Percentiles rank a stretch among this genome's conserved stretches.
phyloP scores from a whole-genome alignment of 108 stramenopile genomes.

The Pseudonitzschia pungens region DNA sequence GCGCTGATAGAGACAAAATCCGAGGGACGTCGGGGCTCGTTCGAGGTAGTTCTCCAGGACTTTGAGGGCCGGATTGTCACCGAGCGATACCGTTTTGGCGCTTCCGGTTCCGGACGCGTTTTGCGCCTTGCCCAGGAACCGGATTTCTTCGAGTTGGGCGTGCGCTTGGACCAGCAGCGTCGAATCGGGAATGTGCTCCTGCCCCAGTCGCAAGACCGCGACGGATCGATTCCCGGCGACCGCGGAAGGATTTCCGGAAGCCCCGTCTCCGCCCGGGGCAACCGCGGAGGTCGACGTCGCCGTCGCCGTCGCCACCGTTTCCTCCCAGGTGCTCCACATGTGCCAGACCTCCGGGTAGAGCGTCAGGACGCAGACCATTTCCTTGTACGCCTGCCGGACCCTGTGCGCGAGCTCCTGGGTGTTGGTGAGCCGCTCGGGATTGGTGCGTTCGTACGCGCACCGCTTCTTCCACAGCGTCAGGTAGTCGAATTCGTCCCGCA shows the following conservation, averaged over 20 bases:
- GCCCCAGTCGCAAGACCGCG: slow-evolving; percentile 67
- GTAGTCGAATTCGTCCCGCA: slow-evolving; percentile 62
- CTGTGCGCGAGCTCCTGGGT: slow-evolving; percentile 52
- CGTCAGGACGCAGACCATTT: slow-evolving; percentile 73
- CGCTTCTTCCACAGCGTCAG: slow-evolving; percentile 74
- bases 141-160: slow-evolving; percentile 67
- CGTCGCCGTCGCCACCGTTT: slow-evolving; percentile 11
- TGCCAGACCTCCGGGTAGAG: slow-evolving; percentile 86
- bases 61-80: slow-evolving; percentile 30
- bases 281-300: slow-evolving; percentile 41
- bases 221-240: slow-evolving; percentile 44
- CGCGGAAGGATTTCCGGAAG: not conserved
- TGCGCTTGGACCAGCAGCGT: slow-evolving; percentile 71
- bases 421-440: slow-evolving; percentile 74
- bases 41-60: slow-evolving; percentile 67
- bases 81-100: slow-evolving; percentile 16
- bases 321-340: slow-evolving; percentile 88
- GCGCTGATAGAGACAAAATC: slow-evolving; percentile 74
- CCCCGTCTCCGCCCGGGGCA: not conserved
- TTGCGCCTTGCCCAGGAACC: slow-evolving; percentile 9
- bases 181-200: slow-evolving; percentile 66
- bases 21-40: slow-evolving; percentile 69
- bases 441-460: slow-evolving; percentile 81
- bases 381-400: slow-evolving; percentile 71
- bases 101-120: not conserved